These are phyloP conservation scores for Carex littledalei DNA, from an alignment of 176 grass and related monocot species.

Conservation along the genomic window DNA sequence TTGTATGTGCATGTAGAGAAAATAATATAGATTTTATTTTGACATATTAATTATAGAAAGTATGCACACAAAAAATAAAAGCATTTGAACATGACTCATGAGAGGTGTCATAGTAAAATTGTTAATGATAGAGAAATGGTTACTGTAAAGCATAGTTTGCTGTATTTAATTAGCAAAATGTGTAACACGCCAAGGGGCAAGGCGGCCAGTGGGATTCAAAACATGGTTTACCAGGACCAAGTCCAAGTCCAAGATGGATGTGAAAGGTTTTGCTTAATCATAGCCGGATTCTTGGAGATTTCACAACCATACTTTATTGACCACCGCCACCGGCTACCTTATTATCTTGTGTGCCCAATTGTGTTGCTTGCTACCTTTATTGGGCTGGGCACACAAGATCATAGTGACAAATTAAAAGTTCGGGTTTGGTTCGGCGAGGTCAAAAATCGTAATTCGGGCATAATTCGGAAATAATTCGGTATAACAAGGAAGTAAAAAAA, in stretches of 20 bases:
- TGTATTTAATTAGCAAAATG: neutral
- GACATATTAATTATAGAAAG: no score
- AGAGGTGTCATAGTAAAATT: neutral
- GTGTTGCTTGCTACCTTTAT: neutral
- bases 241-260: neutral
- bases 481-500: no score
- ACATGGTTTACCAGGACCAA: neutral
- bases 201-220: neutral
- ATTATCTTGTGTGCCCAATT: slow-evolving; percentile 9
- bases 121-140: neutral
- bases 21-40: no score
- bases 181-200: neutral
- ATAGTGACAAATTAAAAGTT: no score
- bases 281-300: neutral
- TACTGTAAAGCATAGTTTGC: neutral
- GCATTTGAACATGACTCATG: no score
- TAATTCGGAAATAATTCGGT: no score
- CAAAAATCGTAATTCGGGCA: no score
- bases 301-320: neutral
- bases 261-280: neutral
- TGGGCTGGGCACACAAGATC: no score
- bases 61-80: no score
- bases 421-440: no score
- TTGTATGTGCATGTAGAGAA: no score
- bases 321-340: neutral